Percentiles rank a stretch among this genome's conserved stretches.
phyloP scores from a whole-genome alignment of 2,329 filamentous ascomycete species.

The Xylaria sp. region DNA sequence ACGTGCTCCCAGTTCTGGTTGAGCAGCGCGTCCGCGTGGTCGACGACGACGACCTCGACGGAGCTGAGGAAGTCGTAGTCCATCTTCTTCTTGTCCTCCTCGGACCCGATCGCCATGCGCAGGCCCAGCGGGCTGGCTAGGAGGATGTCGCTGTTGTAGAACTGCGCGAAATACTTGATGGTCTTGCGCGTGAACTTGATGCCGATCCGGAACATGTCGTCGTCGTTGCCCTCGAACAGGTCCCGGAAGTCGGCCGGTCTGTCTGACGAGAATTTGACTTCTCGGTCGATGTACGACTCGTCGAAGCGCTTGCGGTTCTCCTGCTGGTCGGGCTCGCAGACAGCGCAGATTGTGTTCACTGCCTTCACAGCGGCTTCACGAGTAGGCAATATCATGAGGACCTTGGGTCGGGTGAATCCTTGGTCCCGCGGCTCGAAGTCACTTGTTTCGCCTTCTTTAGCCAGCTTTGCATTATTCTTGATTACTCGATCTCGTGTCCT shows the following conservation, averaged over 20 bases:
- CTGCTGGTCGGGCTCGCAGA: conserved; percentile 86
- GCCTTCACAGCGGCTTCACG: conserved; percentile 82
- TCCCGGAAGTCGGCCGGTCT: conserved; percentile 87
- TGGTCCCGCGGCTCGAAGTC: conserved; percentile 85
- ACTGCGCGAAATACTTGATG: conserved; percentile 91
- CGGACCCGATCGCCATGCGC: conserved; percentile 85
- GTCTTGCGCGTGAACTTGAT: conserved; percentile 97
- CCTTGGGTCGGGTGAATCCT: conserved; percentile 92
- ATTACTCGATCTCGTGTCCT: conserved; percentile 87
- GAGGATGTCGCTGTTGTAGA: conserved; percentile 96
- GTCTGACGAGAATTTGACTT: conserved; percentile 71
- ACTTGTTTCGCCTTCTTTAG: conserved; percentile 66
- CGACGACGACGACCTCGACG: conserved; percentile 86
- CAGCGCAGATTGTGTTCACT: conserved; percentile 74
- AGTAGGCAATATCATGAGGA: conserved; percentile 88
- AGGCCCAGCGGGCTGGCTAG: conserved; percentile 89
- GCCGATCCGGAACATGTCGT: conserved; percentile 96
- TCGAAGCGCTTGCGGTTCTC: conserved; percentile 94
- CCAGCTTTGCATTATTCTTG: conserved; percentile 85
- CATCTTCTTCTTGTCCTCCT: conserved; percentile 67
- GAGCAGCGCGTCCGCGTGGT: conserved; percentile 89
- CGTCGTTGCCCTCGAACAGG: conserved; percentile 91
- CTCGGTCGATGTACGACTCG: conserved; percentile 75
- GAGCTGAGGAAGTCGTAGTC: conserved; percentile 94
- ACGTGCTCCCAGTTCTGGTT: conserved; percentile 99